Evolutionary conservation across 2,329 filamentous ascomycete genomes (phyloP).

Genomic region (Fusarium coffeatum): DNA sequence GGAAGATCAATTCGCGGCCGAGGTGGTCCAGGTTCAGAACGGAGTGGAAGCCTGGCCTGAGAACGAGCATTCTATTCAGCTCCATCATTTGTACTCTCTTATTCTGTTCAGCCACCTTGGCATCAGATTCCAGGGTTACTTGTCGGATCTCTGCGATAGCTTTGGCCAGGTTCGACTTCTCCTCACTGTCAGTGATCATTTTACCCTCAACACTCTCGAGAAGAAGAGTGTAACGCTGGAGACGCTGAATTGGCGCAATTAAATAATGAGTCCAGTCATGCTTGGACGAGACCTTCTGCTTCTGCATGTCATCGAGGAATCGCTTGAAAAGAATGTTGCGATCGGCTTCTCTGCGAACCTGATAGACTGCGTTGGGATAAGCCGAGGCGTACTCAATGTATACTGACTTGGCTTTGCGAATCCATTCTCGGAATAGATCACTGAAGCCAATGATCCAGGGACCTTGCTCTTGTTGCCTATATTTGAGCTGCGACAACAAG

Average conservation of each 20-base stretch:
- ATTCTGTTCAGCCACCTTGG: slow-evolving; percentile 89
- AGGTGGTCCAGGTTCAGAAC: slow-evolving; percentile 93
- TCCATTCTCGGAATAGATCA: slow-evolving; percentile 98
- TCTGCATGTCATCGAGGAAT: slow-evolving; percentile 84
- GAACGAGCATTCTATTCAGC: slow-evolving; percentile 82
- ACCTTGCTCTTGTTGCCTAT: slow-evolving; percentile 95
- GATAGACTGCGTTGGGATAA: slow-evolving; percentile 85
- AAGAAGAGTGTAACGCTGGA: slow-evolving; percentile 90
- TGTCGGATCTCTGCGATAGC: slow-evolving; percentile 92
- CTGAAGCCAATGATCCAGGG: slow-evolving; percentile 95
- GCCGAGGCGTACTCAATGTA: slow-evolving; percentile 93
- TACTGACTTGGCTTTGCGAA: slow-evolving; percentile 86
- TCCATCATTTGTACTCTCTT: slow-evolving; percentile 92
- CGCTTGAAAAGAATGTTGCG: slow-evolving; percentile 86
- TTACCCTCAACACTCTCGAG: slow-evolving; percentile 86
- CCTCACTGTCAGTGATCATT: slow-evolving; percentile 85
- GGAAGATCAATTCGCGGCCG: slow-evolving; percentile 88
- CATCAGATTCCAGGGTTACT: slow-evolving; percentile 91
- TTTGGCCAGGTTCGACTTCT: slow-evolving; percentile 83
- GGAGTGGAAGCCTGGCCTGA: slow-evolving; percentile 88
- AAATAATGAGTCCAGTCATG: slow-evolving; percentile 95
- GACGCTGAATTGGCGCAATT: slow-evolving; percentile 89
- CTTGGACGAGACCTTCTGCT: slow-evolving; percentile 82
- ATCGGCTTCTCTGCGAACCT: slow-evolving; percentile 85
- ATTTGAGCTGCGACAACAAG: slow-evolving; percentile 92